Evolutionary conservation across 306 rosid species (phyloP).

Genomic region (Glycine latifolia): DNA sequence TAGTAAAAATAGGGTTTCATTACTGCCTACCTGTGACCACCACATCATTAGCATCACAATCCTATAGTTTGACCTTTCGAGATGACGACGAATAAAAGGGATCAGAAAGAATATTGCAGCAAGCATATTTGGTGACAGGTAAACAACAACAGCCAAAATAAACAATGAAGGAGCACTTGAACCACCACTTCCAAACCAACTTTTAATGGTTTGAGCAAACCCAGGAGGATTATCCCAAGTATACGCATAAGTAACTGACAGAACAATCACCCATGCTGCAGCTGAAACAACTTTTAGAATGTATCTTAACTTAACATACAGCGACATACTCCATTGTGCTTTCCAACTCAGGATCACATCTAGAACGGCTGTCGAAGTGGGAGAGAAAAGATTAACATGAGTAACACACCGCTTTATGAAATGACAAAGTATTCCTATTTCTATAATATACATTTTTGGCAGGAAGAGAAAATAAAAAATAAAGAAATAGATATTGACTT

Average conservation of each 20-base stretch:
- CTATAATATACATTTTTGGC: background rate
- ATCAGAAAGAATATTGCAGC: slow-evolving; percentile 80
- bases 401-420: slow-evolving; percentile 33
- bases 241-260: slow-evolving; percentile 91
- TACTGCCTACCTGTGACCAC: slow-evolving; percentile 93
- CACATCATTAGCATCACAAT: slow-evolving; percentile 94
- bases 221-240: slow-evolving; percentile 95
- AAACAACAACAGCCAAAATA: slow-evolving; percentile 91
- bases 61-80: slow-evolving; percentile 91
- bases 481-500: slow-evolving; percentile 18
- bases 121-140: slow-evolving; percentile 96
- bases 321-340: slow-evolving; percentile 83
- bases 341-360: slow-evolving; percentile 96
- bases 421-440: slow-evolving; percentile 9
- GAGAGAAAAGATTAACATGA: slow-evolving; percentile 22
- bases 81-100: slow-evolving; percentile 91
- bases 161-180: slow-evolving; percentile 80
- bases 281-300: slow-evolving; percentile 87
- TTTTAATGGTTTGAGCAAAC: slow-evolving; percentile 90
- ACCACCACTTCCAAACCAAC: slow-evolving; percentile 79
- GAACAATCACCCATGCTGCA: slow-evolving; percentile 92
- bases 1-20: slow-evolving; percentile 1
- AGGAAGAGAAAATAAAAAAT: background rate
- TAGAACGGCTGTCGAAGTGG: slow-evolving; percentile 75
- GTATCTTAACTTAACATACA: slow-evolving; percentile 83